These are phyloP conservation scores for Cerrena zonata DNA, from an alignment of 1,284 basidiomycete genomes.

Conservation along the genomic window DNA sequence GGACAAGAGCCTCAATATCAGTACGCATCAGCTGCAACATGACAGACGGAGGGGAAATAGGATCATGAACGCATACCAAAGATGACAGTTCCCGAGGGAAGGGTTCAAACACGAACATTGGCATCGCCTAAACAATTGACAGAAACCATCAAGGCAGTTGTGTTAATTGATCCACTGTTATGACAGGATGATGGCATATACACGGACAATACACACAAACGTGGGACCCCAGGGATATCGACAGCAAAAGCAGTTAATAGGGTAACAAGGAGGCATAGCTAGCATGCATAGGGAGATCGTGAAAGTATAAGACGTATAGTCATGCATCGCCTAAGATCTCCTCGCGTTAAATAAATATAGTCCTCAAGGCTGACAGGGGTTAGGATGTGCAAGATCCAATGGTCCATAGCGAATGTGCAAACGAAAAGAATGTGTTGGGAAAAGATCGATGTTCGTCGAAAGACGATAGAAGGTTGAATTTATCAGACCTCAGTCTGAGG, in stretches of 20 bases:
- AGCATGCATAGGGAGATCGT: not conserved
- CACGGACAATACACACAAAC: not conserved
- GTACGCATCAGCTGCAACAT: no score
- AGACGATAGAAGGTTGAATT: not conserved
- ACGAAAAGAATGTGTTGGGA: conserved; percentile 5
- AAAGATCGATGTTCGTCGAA: not conserved
- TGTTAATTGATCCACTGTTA: not conserved
- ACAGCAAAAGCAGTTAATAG: not conserved
- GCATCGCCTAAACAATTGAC: no score
- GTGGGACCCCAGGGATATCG: not conserved
- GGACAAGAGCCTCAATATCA: no score
- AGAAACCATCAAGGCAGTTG: not conserved
- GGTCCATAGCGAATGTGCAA: conserved; percentile 14
- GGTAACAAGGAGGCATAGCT: not conserved
- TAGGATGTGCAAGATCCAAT: conserved; percentile 1
- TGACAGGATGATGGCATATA: not conserved
- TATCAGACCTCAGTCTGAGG: not conserved
- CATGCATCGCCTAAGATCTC: conserved; percentile 1
- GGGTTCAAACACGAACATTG: no score
- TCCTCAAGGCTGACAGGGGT: not conserved
- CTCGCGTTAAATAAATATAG: not conserved
- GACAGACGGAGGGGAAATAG: no score
- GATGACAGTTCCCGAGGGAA: no score
- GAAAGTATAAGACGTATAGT: not conserved
- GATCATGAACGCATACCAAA: no score